Base-by-base conservation (phyloP, 371 early-diverging fungal genomes). In the Mortierella sp. region DNA sequence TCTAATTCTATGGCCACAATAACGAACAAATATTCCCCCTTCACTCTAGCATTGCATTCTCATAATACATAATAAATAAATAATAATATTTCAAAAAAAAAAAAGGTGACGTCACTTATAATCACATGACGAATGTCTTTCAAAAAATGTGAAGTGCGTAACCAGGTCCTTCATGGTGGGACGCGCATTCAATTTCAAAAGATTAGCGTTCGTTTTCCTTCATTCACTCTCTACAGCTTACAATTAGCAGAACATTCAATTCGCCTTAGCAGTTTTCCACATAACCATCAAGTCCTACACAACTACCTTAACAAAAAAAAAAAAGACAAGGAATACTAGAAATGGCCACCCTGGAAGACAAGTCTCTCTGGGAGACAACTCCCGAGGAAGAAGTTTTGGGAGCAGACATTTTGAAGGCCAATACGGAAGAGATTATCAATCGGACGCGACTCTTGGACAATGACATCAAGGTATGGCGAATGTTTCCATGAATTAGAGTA, bases 391-490 rank as follows among this genome's bases (percentile, higher is more conserved):
- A 93, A 75, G 95, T 95, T 63, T 85, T 98, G 68, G 96, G 94
- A 55, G 90, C 91, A 64, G 99, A 99, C 69, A 96, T 99, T 79
- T 87, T 95, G 78, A 91, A 95, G 51, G 86, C 94, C 32, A 86
- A 89, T 76, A 94, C 94, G 55, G 97, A 97, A 68, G 98, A 99
- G 76, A 96, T 99, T 70, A 86, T 85, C 68, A 97, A 95, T 83
- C 90, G 98, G 78, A 92, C 95, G 28, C 89, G 96, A 76, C 91
- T 99, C 56, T 88, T 99, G 67, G 98, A 98, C 75, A 97, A 98
- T 82, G 98, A 98, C 83, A 94, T 97, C 84, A 96, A 97, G 89
- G 97, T 96, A 43, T 22, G n/a, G 23, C 13, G 10, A 59, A 26
- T 17, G 40, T 31, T 15, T 28, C 26, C 43, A 61, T 40, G 43